phyloP scores from a whole-genome alignment of 805 yeast species.

The Ogataea degrootiae region DNA sequence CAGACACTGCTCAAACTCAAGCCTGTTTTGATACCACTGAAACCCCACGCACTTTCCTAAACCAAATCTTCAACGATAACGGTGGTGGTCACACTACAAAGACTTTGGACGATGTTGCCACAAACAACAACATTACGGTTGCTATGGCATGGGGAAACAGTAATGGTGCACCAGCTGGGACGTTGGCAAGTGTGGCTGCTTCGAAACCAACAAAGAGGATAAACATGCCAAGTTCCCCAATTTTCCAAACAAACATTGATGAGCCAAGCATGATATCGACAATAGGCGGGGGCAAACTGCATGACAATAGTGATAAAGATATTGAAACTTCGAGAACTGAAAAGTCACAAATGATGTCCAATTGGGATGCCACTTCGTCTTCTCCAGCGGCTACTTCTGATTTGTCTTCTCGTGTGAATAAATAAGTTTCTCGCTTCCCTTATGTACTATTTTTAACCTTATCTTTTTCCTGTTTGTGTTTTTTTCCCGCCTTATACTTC shows the following conservation, averaged over 20 bases:
- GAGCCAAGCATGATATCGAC: conserved; percentile 4
- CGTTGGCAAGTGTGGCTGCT: neutral
- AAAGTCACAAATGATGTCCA: conserved; percentile 5
- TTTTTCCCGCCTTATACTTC: too few species aligned
- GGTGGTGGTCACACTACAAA: neutral
- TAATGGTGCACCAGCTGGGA: neutral
- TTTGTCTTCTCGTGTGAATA: too few species aligned
- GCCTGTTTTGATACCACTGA: conserved; percentile 13
- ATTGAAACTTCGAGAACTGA: conserved; percentile 17
- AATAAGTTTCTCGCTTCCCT: too few species aligned
- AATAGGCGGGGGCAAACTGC: neutral
- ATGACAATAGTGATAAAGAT: conserved; percentile 4
- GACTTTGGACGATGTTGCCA: neutral
- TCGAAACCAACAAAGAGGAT: conserved; percentile 9
- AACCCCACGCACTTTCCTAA: conserved; percentile 7
- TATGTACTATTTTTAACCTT: too few species aligned
- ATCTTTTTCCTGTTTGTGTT: too few species aligned
- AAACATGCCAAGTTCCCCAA: conserved; percentile 32
- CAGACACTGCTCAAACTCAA: conserved; percentile 26
- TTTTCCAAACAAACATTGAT: conserved; percentile 18
- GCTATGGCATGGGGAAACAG: neutral
- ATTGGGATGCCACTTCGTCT: conserved; percentile 24
- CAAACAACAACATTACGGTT: neutral
- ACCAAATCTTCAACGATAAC: conserved; percentile 3
- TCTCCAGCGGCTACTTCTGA: conserved; percentile 7